These are phyloP conservation scores for Zygosaccharomyces pseudobailii DNA, from an alignment of 1,139 yeast species.

Conservation along the genomic window DNA sequence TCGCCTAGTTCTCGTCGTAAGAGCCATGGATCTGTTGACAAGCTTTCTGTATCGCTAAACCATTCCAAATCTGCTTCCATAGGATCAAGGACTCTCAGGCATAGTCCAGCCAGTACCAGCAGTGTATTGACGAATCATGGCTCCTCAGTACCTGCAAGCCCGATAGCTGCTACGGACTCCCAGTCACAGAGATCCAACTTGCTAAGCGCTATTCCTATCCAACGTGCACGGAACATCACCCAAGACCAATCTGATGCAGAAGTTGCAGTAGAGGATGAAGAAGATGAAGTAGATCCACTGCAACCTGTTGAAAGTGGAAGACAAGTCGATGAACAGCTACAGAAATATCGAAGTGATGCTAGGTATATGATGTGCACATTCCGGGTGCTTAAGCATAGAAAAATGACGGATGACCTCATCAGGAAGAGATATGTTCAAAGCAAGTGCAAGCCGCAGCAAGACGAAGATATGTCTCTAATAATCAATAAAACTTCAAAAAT, in stretches of 20 bases:
- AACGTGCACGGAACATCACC: constrained; percentile 6
- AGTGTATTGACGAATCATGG: constrained; percentile 1
- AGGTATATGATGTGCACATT: constrained; percentile 24
- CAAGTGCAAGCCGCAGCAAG: constrained; percentile 15
- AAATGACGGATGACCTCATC: constrained; percentile 24
- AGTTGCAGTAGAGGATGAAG: constrained; percentile 12
- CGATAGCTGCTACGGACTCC: not conserved
- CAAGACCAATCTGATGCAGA: constrained; percentile 9
- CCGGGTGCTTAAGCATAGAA: constrained; percentile 25
- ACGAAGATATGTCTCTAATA: constrained; percentile 17
- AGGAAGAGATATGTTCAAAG: constrained; percentile 19
- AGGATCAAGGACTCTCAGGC: constrained; percentile 7
- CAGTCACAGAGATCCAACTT: constrained; percentile 5
- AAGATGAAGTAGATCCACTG: constrained; percentile 2
- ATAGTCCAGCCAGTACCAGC: constrained; percentile 9
- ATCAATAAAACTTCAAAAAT: constrained; percentile 18
- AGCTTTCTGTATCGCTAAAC: constrained; percentile 3
- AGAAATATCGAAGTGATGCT: constrained; percentile 26
- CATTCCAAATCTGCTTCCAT: constrained; percentile 1
- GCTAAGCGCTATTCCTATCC: constrained; percentile 10
- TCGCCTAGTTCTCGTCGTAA: constrained; percentile 16
- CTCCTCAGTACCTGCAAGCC: not conserved
- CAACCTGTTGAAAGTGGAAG: not conserved
- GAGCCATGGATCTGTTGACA: constrained; percentile 11
- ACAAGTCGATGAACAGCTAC: constrained; percentile 23